phyloP scores from a whole-genome alignment of 2,329 filamentous ascomycete genomes.

The Penicillium sp. region DNA sequence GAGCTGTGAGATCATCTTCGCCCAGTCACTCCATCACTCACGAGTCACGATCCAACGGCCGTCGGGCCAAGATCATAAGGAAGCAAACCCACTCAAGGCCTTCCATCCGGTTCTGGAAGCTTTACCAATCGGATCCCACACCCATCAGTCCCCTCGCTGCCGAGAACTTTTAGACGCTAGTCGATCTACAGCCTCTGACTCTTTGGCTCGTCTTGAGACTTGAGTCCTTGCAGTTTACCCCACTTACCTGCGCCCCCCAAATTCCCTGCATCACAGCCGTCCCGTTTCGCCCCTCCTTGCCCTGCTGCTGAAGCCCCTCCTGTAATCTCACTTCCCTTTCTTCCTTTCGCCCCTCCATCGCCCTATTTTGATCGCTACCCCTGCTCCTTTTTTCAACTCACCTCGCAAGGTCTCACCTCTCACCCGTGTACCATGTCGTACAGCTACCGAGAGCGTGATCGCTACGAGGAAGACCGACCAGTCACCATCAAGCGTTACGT shows the following conservation, averaged over 20 bases:
- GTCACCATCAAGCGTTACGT: conserved; percentile 61
- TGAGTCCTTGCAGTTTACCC: background rate
- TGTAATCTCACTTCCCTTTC: background rate
- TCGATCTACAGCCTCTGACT: conserved; percentile 20
- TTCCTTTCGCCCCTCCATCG: background rate
- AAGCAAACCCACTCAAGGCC: background rate
- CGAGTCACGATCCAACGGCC: too few relatives aligned
- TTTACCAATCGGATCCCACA: conserved; percentile 23
- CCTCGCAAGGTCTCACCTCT: conserved; percentile 17
- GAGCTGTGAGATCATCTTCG: conserved; percentile 5
- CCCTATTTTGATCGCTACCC: background rate
- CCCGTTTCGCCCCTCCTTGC: conserved; percentile 9
- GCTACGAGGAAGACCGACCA: conserved; percentile 47
- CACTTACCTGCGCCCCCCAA: conserved; percentile 23
- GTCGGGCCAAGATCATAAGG: background rate
- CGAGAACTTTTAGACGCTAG: conserved; percentile 11
- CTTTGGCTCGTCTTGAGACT: background rate
- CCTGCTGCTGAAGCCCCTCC: conserved; percentile 4
- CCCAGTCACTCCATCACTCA: conserved; percentile 5
- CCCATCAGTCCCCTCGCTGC: background rate
- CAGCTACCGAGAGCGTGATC: conserved; percentile 43
- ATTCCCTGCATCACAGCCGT: conserved; percentile 19
- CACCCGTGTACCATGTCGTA: conserved; percentile 35
- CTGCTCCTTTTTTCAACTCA: conserved; percentile 5
- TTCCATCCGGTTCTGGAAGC: conserved; percentile 20